Base-by-base conservation (phyloP, 441 rosid genomes). In the Arabidopsis hybrid region DNA sequence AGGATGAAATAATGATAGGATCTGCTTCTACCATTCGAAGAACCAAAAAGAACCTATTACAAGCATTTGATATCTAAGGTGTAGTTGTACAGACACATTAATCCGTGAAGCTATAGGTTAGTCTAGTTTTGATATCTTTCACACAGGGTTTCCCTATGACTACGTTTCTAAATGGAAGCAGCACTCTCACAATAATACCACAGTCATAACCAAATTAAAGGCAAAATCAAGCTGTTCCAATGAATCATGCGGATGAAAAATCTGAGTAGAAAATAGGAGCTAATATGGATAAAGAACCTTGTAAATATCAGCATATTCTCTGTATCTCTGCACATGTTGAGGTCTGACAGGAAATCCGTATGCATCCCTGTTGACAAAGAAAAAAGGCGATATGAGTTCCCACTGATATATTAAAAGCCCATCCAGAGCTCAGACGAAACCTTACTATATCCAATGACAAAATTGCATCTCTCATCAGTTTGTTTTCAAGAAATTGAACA, bases 301-400 rank as follows among this genome's bases (percentile, higher is more conserved):
- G 86, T 96, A 96, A 78, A 96, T 96, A 78, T 83, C 93, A 49
- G 97, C 90, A 87, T 96, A 93, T 75, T 93, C 96, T 78, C 97
- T 76, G 80, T 90, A 96, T 88, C 97, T 88, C 66, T 96, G 99
- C 35, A 92, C 82, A 73, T 96, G 97, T 79, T 96, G 99, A 50
- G 98, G 99, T 79, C 99, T 91, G 74, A 96, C 97, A 38, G 93
- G 87, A 83, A 96, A 96, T 71, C 99, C 98, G 85, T 96, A 96
- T 0, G 97, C 91, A 85, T 96, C 99, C 93, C 99, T 96, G 93
- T 68, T 52, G 65, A 81, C 11, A 21, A 21, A 21, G 26, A 47
- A 10, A 42, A 38, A 31, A 21, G 14, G 59, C 21, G 45, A 36
- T 12, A 38, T 45, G 18, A 17, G 14, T 21, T 21, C 26, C 26